Evolutionary conservation across 495 filamentous ascomycete species (phyloP).

Genomic region (Neurospora sp.): DNA sequence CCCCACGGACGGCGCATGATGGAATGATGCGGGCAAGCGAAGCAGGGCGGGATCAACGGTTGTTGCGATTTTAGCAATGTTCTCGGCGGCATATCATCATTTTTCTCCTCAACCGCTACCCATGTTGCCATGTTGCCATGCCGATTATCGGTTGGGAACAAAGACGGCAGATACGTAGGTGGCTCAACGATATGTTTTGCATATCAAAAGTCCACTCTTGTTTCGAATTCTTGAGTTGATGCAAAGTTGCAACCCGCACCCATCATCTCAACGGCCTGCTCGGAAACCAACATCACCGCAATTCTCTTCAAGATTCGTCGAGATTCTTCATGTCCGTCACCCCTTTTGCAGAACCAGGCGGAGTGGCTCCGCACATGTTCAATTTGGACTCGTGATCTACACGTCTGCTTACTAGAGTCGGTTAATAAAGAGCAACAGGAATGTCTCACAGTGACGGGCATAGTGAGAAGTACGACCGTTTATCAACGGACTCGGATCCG

Average conservation of each 20-base stretch:
- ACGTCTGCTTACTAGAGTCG: neutral
- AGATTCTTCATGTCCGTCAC: neutral
- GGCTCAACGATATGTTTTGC: neutral
- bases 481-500: neutral
- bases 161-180: neutral
- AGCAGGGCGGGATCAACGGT: neutral
- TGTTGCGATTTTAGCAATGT: neutral
- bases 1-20: neutral
- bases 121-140: neutral
- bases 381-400: neutral
- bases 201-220: neutral
- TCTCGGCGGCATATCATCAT: neutral
- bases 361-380: neutral
- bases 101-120: neutral
- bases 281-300: neutral
- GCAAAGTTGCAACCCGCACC: neutral
- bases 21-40: neutral
- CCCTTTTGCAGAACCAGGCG: neutral
- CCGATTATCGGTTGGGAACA: no score
- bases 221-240: neutral
- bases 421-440: neutral
- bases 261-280: neutral
- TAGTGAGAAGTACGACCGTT: neutral
- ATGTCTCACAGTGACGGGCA: neutral
- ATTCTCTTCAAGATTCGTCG: neutral